Evolutionary conservation across 495 filamentous ascomycete genomes (phyloP).

Genomic region (Neurospora pannonica): DNA sequence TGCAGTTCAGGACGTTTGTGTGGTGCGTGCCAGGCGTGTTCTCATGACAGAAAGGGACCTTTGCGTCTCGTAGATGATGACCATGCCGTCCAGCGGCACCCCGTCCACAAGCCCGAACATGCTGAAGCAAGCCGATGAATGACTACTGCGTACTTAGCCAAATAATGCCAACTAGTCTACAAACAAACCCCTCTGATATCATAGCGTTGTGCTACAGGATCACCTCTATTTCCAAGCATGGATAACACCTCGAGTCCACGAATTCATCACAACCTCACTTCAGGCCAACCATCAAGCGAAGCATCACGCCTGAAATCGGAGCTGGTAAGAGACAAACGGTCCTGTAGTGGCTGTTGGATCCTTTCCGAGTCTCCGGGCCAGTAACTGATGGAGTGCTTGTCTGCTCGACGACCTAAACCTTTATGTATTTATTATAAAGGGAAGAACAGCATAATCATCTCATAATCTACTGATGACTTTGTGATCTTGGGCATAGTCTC

Average conservation of each 20-base stretch:
- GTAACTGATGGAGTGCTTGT: neutral
- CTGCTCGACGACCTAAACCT: neutral
- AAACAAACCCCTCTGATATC: neutral
- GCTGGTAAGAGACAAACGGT: neutral
- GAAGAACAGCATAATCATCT: neutral
- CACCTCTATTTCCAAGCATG: neutral
- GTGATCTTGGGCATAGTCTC: neutral
- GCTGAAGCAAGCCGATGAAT: neutral
- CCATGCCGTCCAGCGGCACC: neutral
- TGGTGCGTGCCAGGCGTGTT: neutral
- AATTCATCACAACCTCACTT: neutral
- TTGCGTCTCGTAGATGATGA: neutral
- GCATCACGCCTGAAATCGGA: neutral
- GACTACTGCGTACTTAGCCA: neutral
- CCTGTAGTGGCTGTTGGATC: neutral
- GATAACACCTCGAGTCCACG: neutral
- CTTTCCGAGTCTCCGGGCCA: neutral
- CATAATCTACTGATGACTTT: neutral
- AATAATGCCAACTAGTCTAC: neutral
- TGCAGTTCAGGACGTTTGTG: neutral
- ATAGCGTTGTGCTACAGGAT: neutral
- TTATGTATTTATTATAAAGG: neutral
- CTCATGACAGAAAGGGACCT: neutral
- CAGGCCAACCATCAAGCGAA: neutral
- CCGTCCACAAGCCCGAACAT: neutral